phyloP scores from a whole-genome alignment of 1,284 basidiomycete genomes.

The Trichosporon faecale region DNA sequence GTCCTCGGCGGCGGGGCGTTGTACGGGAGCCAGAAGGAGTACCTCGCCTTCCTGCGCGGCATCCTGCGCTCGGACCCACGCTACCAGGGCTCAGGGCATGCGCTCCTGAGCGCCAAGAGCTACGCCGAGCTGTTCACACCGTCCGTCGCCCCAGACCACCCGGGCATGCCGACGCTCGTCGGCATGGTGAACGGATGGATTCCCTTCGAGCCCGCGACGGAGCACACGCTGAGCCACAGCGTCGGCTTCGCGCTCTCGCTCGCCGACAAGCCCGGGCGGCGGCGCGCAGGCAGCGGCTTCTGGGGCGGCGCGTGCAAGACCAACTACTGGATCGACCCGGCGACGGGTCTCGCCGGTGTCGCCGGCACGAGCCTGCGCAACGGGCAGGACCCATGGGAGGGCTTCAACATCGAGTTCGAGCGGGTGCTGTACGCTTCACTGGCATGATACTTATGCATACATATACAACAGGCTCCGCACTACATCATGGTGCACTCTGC shows the following conservation, averaged over 20 bases:
- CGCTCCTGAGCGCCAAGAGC: not conserved
- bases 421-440: not conserved
- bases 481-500: not conserved
- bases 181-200: constrained; percentile 15
- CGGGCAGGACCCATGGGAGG: constrained; percentile 10
- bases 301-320: constrained; percentile 39
- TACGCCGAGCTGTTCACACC: constrained; percentile 31
- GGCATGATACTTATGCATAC: not conserved
- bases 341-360: constrained; percentile 26
- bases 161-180: constrained; percentile 15
- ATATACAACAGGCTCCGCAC: not conserved
- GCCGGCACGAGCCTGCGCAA: constrained; percentile 4
- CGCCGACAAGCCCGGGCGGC: constrained; percentile 20
- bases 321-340: constrained; percentile 39
- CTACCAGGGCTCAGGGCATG: not conserved
- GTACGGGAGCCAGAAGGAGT: constrained; percentile 38
- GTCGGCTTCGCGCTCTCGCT: constrained; percentile 25
- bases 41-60: constrained; percentile 32
- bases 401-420: not conserved
- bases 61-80: constrained; percentile 28
- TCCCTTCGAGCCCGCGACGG: constrained; percentile 14
- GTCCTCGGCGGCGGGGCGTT: constrained; percentile 41
- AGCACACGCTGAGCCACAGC: constrained; percentile 13
- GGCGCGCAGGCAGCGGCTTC: constrained; percentile 29
- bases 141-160: constrained; percentile 18